Conservation (phyloP, 2,329 filamentous ascomycete species). For the Cladosporium phlei region DNA sequence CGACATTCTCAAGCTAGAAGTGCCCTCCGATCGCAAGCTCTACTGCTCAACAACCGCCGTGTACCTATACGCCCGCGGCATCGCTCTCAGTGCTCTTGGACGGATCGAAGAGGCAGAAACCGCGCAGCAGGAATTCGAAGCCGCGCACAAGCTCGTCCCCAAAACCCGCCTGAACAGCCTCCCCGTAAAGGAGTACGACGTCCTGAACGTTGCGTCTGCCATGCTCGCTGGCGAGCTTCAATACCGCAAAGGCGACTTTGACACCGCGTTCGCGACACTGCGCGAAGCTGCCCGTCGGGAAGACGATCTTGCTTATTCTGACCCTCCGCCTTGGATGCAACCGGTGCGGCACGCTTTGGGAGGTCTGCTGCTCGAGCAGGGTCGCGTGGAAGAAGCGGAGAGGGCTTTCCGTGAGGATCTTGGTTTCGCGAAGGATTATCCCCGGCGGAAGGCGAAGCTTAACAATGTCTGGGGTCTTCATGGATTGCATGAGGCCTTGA, state of each 20-base stretch:
- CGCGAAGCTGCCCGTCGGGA: constrained; percentile 53
- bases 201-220: constrained; percentile 54
- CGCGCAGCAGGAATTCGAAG: constrained; percentile 49
- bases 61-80: constrained; percentile 61
- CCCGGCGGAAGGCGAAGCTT: constrained; percentile 61
- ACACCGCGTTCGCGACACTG: constrained; percentile 54
- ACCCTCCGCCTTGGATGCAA: constrained; percentile 76
- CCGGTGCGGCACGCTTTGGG: constrained; percentile 65
- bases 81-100: constrained; percentile 60
- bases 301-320: constrained; percentile 62
- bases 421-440: constrained; percentile 47
- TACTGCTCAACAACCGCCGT: constrained; percentile 68
- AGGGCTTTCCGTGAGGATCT: constrained; percentile 38
- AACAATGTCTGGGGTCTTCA: constrained; percentile 74
- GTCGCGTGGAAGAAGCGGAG: constrained; percentile 35
- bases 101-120: constrained; percentile 51
- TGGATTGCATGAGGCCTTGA: constrained; percentile 69
- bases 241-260: constrained; percentile 59
- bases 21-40: constrained; percentile 56
- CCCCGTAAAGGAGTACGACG: constrained; percentile 36
- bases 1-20: constrained; percentile 53
- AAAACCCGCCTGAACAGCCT: constrained; percentile 67
- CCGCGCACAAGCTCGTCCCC: constrained; percentile 42
- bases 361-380: constrained; percentile 63
- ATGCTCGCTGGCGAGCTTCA: constrained; percentile 72